Evolutionary conservation across 1,139 yeast genomes (phyloP).

Genomic region (Suhomyces yuchorum): DNA sequence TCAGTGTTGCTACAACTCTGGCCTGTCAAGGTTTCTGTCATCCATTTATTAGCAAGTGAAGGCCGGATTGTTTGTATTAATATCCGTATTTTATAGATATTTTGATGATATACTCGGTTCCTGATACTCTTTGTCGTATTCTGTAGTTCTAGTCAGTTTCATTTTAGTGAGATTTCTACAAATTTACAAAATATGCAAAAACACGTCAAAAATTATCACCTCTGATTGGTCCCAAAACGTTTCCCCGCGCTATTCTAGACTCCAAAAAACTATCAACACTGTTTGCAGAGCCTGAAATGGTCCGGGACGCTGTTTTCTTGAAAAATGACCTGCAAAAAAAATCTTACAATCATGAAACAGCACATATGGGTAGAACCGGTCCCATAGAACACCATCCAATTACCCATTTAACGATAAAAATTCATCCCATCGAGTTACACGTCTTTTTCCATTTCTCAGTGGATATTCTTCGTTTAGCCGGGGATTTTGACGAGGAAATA

Average conservation of each 20-base stretch:
- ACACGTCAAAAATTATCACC: neutral
- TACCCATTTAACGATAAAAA: neutral
- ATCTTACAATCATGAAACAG: neutral
- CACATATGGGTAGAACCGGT: no score
- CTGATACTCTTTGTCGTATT: no score
- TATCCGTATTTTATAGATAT: no score
- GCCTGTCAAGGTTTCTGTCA: no score
- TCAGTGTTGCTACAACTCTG: no score
- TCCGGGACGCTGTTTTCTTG: neutral
- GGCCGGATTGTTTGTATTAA: no score
- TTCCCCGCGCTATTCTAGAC: no score
- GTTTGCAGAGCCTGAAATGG: neutral
- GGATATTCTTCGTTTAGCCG: neutral
- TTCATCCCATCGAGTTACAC: neutral
- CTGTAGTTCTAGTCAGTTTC: no score
- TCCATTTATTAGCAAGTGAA: no score
- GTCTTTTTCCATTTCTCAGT: neutral
- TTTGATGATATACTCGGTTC: no score
- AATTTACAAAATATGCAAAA: neutral
- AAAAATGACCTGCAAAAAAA: neutral
- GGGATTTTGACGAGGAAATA: slow-evolving; percentile 1
- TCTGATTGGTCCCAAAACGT: neutral
- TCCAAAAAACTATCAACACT: neutral
- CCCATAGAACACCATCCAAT: neutral
- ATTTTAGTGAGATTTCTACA: neutral